Evolutionary conservation across 306 rosid genomes (phyloP).

Genomic region (Coriaria nepalensis): DNA sequence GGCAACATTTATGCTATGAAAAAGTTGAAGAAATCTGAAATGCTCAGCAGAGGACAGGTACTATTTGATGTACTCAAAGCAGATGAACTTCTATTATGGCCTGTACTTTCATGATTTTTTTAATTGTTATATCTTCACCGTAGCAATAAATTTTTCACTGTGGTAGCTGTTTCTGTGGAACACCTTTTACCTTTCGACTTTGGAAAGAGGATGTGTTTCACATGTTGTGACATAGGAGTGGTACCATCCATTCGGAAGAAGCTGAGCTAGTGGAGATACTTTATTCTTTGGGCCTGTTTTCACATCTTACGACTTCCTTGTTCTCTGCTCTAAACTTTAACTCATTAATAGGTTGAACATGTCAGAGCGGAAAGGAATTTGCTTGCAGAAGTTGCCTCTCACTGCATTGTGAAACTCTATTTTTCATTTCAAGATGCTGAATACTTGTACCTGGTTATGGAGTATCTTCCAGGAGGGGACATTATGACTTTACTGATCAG

Average conservation of each 20-base stretch:
- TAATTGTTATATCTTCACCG: too few species aligned
- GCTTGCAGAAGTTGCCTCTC: constrained; percentile 86
- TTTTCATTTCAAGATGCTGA: constrained; percentile 91
- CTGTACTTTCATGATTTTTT: neutral
- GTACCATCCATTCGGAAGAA: too few species aligned
- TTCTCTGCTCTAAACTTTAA: too few species aligned
- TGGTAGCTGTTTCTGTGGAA: too few species aligned
- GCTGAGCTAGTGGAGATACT: too few species aligned
- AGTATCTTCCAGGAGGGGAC: constrained; percentile 95
- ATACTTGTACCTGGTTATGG: constrained; percentile 77
- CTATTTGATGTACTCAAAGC: neutral
- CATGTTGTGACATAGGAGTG: too few species aligned
- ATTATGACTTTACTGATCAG: constrained; percentile 87
- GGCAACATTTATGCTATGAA: constrained; percentile 54
- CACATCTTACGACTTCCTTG: too few species aligned
- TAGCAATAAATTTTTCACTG: too few species aligned
- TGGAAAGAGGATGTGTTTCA: too few species aligned
- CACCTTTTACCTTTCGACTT: too few species aligned
- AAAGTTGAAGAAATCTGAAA: constrained; percentile 51
- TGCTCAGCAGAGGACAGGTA: constrained; percentile 62
- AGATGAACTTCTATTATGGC: constrained; percentile 2
- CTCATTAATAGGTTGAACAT: constrained; percentile 55
- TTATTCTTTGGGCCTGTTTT: too few species aligned
- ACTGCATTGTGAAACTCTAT: constrained; percentile 85
- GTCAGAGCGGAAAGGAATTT: constrained; percentile 82